These are phyloP conservation scores for Backusella westeae DNA, from an alignment of 192 early-diverging fungal genomes.

Conservation along the genomic window DNA sequence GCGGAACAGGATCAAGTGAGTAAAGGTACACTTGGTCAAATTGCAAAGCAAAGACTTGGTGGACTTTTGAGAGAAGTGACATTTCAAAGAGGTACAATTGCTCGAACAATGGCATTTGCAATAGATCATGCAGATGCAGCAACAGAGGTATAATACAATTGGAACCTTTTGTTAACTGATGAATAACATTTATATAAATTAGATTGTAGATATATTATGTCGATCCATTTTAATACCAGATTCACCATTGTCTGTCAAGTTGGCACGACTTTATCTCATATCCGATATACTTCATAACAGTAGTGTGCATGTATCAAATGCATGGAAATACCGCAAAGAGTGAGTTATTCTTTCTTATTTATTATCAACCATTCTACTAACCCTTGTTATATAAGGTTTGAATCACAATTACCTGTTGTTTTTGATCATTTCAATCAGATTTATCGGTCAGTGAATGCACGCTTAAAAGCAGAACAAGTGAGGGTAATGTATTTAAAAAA, in stretches of 20 bases:
- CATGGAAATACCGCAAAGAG: constrained; percentile 78
- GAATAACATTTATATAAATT: no score
- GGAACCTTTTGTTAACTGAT: not conserved
- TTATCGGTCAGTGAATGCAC: constrained; percentile 63
- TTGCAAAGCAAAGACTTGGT: constrained; percentile 45
- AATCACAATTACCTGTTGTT: constrained; percentile 54
- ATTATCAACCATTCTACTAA: not conserved
- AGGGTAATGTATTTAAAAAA: constrained; percentile 34
- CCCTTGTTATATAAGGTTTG: constrained; percentile 42
- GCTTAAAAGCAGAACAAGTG: constrained; percentile 83
- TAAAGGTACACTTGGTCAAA: constrained; percentile 49
- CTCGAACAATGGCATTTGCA: constrained; percentile 77
- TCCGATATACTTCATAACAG: constrained; percentile 92
- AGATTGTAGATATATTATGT: constrained; percentile 68
- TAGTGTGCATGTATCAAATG: constrained; percentile 73
- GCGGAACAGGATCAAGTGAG: constrained; percentile 41
- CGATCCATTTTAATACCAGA: constrained; percentile 53
- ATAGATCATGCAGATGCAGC: constrained; percentile 83
- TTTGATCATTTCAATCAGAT: constrained; percentile 70
- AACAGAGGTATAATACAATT: constrained; percentile 47
- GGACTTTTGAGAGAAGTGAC: constrained; percentile 43
- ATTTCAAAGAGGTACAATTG: constrained; percentile 59
- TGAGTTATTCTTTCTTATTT: constrained; percentile 20
- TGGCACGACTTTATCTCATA: constrained; percentile 80
- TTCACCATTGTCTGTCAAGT: constrained; percentile 60